Conservation (phyloP, 23 red algal genomes). For the Chondrus crispus region DNA sequence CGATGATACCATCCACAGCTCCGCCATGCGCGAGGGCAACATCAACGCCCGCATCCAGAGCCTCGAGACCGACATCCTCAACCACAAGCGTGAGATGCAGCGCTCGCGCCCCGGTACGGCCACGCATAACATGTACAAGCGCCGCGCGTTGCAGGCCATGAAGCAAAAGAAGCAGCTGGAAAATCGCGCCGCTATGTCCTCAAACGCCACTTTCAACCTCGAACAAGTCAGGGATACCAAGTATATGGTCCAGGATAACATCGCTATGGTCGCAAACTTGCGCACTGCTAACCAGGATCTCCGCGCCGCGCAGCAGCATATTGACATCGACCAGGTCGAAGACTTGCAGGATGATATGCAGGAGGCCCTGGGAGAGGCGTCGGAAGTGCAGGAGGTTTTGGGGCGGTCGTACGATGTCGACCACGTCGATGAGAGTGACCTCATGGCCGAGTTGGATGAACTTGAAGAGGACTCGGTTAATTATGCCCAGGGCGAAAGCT, state of each 20-base stretch:
- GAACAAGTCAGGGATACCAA: constrained; percentile 67
- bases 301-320: constrained; percentile 37
- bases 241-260: constrained; percentile 69
- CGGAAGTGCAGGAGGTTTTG: constrained; percentile 60
- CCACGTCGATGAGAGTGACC: constrained; percentile 54
- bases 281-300: constrained; percentile 49
- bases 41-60: constrained; percentile 51
- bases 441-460: constrained; percentile 71
- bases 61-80: constrained; percentile 68
- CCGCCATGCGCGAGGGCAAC: constrained; percentile 8
- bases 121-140: constrained; percentile 69
- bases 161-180: constrained; percentile 74
- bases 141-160: constrained; percentile 69
- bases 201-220: constrained; percentile 63
- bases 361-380: constrained; percentile 48
- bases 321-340: constrained; percentile 59
- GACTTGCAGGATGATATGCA: constrained; percentile 77
- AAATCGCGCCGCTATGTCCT: constrained; percentile 41
- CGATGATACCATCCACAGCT: constrained; percentile 54
- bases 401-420: constrained; percentile 70
- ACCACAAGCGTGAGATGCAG: constrained; percentile 77
- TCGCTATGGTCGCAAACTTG: constrained; percentile 62
- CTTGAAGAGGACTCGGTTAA: constrained; percentile 71
- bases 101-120: constrained; percentile 56
- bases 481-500: constrained; percentile 39